Evolutionary conservation across 768 basidiomycete species (phyloP).

Genomic region (Collybia nuda): DNA sequence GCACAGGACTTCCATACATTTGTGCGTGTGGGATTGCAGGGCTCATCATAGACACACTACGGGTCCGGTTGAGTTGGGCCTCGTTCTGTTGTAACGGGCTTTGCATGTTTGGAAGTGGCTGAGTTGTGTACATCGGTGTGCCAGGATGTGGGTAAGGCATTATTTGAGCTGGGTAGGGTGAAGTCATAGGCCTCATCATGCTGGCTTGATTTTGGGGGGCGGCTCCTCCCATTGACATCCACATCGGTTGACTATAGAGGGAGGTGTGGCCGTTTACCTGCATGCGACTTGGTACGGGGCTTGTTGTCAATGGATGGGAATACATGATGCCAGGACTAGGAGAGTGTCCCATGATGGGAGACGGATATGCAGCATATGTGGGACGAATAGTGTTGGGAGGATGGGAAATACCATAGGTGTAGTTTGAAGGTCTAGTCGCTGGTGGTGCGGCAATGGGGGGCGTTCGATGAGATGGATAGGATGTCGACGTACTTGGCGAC

Average conservation of each 20-base stretch:
- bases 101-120: slow-evolving; percentile 42
- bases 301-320: slow-evolving; percentile 54
- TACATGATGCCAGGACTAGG: slow-evolving; percentile 71
- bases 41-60: slow-evolving; percentile 63
- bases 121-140: slow-evolving; percentile 49
- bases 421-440: slow-evolving; percentile 41
- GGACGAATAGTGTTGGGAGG: slow-evolving; percentile 54
- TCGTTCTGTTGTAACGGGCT: slow-evolving; percentile 37
- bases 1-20: slow-evolving; percentile 72
- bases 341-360: slow-evolving; percentile 73
- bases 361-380: slow-evolving; percentile 57
- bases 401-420: slow-evolving; percentile 40
- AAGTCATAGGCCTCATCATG: slow-evolving; percentile 56
- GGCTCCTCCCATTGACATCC: slow-evolving; percentile 56
- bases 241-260: slow-evolving; percentile 61
- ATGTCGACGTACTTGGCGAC: slow-evolving; percentile 39
- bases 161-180: slow-evolving; percentile 66
- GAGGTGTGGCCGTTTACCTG: slow-evolving; percentile 61
- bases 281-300: slow-evolving; percentile 63
- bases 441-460: slow-evolving; percentile 51
- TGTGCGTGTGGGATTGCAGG: slow-evolving; percentile 68
- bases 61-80: slow-evolving; percentile 41
- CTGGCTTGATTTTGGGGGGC: slow-evolving; percentile 45
- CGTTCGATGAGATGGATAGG: slow-evolving; percentile 49
- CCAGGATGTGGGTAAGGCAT: slow-evolving; percentile 64